Conservation (phyloP, 31 red algal genomes). For the Porphyra umbilicalis region DNA sequence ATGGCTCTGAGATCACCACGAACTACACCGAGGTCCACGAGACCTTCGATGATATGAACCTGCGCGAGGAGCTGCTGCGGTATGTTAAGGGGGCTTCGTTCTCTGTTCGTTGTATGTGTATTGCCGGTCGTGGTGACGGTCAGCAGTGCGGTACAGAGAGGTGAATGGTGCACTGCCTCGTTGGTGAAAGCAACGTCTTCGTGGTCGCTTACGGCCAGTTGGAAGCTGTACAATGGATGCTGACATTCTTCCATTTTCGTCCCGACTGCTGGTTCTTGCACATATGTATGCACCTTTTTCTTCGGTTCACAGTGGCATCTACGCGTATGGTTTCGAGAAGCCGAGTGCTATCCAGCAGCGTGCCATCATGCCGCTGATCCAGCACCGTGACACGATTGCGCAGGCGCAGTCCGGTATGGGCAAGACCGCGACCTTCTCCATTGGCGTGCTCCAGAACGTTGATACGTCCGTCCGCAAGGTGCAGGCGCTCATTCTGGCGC, state of each 20-base stretch:
- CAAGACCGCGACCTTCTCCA: slow-evolving; percentile 96
- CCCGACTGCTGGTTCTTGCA: background rate
- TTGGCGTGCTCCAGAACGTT: slow-evolving; percentile 96
- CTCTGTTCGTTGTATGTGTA: too few relatives aligned
- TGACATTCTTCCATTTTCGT: too few relatives aligned
- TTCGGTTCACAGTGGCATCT: slow-evolving; percentile 55
- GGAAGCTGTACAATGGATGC: too few relatives aligned
- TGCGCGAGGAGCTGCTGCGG: slow-evolving; percentile 93
- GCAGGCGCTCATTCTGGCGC: slow-evolving; percentile 94
- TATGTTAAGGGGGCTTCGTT: background rate
- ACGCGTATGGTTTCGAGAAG: slow-evolving; percentile 99
- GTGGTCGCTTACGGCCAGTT: too few relatives aligned
- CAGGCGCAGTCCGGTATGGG: slow-evolving; percentile 99
- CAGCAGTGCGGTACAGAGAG: too few relatives aligned
- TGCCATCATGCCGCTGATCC: slow-evolving; percentile 93
- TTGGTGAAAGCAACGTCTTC: too few relatives aligned
- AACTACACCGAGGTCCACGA: slow-evolving; percentile 88
- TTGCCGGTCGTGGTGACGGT: too few relatives aligned
- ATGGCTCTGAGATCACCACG: slow-evolving; percentile 58
- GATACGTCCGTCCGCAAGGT: slow-evolving; percentile 84
- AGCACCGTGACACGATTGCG: slow-evolving; percentile 92
- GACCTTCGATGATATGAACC: slow-evolving; percentile 96
- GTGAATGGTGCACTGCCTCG: too few relatives aligned
- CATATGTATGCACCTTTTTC: background rate
- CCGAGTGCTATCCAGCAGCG: slow-evolving; percentile 98